Evolutionary conservation across 2,329 filamentous ascomycete genomes (phyloP), one percentile per base, ranked within the genome.

Genomic region (Exophiala sp.): DNA sequence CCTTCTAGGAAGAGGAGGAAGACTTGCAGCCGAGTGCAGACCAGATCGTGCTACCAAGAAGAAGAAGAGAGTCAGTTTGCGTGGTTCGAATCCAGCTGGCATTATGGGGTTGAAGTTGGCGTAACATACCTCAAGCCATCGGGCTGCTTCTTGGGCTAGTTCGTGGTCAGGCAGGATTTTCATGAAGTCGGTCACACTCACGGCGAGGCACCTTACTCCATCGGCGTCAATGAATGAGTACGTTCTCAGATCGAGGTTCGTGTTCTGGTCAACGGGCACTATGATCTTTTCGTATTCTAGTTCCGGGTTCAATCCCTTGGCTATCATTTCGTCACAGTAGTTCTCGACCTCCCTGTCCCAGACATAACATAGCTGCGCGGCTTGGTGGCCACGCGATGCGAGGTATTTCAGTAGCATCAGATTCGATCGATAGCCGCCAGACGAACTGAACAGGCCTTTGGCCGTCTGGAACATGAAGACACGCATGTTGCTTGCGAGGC

Each of bases 341-440:
- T 24, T 16, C 23, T 43, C 24, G 32, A 53, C 44, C 13, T 44
- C 39, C 13, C 44, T 23, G 14, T 41, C 41, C 29, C 32, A 49
- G n/a, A 46, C 45, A 35, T 41, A 49, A n/a, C 46, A 49, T 10
- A 53, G 43, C 18, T 53, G 50, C 38, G 37, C 37, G 18, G 41
- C 46, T 11, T 18, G 30, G 21, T 53, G 50, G 13, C 46, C 46
- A 4, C 47, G 40, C n/a, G 40, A 39, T n/a, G 38, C 18, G 29
- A 53, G 35, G 27, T 46, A 43, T 18, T 48, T 38, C 10, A 53
- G 41, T 22, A 24, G 42, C 22, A 42, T 40, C n/a, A 45, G 47
- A 41, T 53, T 53, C 16, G 44, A 39, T 35, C 46, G 29, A 22
- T 48, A 53, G n/a, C 50, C 50, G 27, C 50, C 50, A 45, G 50